Percentiles rank a stretch among this genome's conserved stretches.
Conservation (phyloP, 306 rosid genomes). For the Herpetospermum pedunculosum region DNA sequence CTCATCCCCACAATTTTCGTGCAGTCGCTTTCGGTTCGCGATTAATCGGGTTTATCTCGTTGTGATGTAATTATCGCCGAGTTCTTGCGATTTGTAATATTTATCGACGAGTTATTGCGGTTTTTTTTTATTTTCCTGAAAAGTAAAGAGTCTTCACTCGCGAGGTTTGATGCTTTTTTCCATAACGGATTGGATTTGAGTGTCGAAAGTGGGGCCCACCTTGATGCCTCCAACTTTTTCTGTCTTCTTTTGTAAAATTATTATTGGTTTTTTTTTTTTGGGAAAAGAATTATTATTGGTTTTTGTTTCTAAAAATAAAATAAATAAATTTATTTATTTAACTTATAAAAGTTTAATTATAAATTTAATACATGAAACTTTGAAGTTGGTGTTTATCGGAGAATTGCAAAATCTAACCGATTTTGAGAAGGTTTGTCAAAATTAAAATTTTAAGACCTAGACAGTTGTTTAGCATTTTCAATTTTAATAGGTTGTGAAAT, state of each 20-base stretch:
- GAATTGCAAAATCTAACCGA: no score
- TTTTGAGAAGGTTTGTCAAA: no score
- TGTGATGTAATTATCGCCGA: neutral
- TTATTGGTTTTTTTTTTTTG: neutral
- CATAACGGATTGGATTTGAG: slow-evolving; percentile 4
- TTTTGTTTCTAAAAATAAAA: no score
- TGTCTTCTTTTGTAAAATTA: neutral
- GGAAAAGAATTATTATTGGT: no score
- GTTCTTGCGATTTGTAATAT: neutral
- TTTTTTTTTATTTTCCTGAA: neutral
- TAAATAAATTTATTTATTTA: no score
- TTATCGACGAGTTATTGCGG: slow-evolving; percentile 8
- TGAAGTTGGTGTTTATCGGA: no score
- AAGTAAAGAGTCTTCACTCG: slow-evolving; percentile 3
- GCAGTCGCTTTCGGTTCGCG: slow-evolving; percentile 39
- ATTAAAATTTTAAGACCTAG: no score
- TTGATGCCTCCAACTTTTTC: neutral
- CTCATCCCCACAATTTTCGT: slow-evolving; percentile 13
- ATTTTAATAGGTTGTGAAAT: no score
- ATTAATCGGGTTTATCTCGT: neutral
- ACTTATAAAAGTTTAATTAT: no score
- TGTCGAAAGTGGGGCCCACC: neutral
- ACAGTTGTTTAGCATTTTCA: no score
- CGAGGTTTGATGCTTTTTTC: slow-evolving; percentile 9
- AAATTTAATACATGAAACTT: no score